phyloP scores from a whole-genome alignment of 164 flowering plant species.

The Piper longum region DNA sequence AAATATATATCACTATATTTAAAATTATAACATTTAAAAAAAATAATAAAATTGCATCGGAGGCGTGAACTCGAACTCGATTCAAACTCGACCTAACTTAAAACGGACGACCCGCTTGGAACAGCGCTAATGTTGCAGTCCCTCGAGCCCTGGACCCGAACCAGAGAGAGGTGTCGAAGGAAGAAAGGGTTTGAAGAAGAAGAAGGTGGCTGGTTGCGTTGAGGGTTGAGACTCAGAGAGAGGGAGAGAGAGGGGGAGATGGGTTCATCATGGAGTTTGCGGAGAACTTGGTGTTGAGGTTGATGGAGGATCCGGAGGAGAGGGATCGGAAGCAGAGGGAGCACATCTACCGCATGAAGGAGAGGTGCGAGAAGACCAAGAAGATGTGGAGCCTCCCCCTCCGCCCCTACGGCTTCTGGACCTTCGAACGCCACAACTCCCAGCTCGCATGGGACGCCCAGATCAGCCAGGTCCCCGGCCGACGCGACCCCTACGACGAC shows the following conservation, averaged over 20 bases:
- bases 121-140: no score
- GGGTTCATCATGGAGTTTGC: slow-evolving; percentile 93
- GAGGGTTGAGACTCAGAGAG: not conserved
- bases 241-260: slow-evolving; percentile 16
- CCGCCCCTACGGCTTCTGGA: slow-evolving; percentile 97
- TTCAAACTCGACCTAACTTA: no score
- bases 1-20: no score
- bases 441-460: slow-evolving; percentile 75
- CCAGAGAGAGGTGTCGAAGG: no score
- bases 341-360: slow-evolving; percentile 52
- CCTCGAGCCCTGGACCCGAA: no score
- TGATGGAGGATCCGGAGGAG: slow-evolving; percentile 90
- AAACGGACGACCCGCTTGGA: no score
- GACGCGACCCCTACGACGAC: slow-evolving; percentile 45
- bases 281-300: slow-evolving; percentile 56
- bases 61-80: no score
- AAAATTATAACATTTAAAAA: no score
- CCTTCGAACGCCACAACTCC: slow-evolving; percentile 81
- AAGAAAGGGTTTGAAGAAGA: no score
- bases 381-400: slow-evolving; percentile 84
- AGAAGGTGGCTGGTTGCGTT: no score
- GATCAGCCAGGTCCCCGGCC: slow-evolving; percentile 71
- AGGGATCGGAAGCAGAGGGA: slow-evolving; percentile 67
- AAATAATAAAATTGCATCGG: no score
- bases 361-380: slow-evolving; percentile 64